A percentile compares a stretch with the other conserved stretches of the same genome.
These are phyloP conservation scores for Sporothrix humicola DNA, from an alignment of 2,329 filamentous ascomycete genomes.

Conservation along the genomic window DNA sequence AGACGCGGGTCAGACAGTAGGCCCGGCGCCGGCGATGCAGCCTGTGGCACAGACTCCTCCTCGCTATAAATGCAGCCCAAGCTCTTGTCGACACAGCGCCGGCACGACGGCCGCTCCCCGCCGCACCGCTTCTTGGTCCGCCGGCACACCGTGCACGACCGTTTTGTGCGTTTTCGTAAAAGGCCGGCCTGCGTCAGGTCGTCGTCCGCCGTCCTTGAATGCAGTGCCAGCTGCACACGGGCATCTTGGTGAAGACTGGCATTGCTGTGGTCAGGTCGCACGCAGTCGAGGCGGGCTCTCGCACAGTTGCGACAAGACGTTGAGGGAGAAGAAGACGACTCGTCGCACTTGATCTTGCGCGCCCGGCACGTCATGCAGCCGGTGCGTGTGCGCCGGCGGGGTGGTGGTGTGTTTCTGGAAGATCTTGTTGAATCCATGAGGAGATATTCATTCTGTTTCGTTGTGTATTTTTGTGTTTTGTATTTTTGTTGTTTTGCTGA, in stretches of 20 bases:
- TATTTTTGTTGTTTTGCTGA: too few relatives aligned
- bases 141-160: slow-evolving; percentile 11
- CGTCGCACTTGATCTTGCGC: slow-evolving; percentile 31
- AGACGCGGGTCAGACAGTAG: background rate
- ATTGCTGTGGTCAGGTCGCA: background rate
- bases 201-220: background rate
- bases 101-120: slow-evolving; percentile 29
- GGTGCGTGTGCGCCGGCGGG: slow-evolving; percentile 1
- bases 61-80: slow-evolving; percentile 10
- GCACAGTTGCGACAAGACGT: slow-evolving; percentile 11
- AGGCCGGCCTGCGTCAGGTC: slow-evolving; percentile 27
- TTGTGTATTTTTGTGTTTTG: too few relatives aligned
- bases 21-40: background rate
- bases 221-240: background rate
- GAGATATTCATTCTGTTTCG: too few relatives aligned
- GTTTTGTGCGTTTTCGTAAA: slow-evolving; percentile 3
- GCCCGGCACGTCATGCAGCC: slow-evolving; percentile 31
- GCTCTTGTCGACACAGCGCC: slow-evolving; percentile 2
- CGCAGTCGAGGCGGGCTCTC: slow-evolving; percentile 22
- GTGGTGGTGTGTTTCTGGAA: too few relatives aligned
- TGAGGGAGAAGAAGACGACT: background rate
- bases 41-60: background rate
- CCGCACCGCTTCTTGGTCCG: slow-evolving; percentile 22
- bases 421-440: too few relatives aligned
- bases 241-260: background rate